phyloP scores from a whole-genome alignment of 305 asterid species.

The Solanum hybrid region DNA sequence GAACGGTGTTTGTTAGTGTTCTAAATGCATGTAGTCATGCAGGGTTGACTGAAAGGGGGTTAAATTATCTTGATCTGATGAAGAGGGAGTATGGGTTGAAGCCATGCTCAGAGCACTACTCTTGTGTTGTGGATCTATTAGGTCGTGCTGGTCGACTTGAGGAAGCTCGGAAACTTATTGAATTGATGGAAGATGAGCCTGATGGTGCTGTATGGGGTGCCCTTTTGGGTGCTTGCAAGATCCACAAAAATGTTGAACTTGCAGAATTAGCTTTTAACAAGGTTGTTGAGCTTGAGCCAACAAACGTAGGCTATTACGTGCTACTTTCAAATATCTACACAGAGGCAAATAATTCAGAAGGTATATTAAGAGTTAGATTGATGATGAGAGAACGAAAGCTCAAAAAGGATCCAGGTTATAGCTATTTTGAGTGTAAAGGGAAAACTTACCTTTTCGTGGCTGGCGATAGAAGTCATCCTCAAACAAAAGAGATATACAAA shows the following conservation, averaged over 20 bases:
- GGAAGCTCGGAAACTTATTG: conserved; percentile 50
- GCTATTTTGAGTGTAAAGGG: conserved; percentile 57
- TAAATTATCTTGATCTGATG: conserved; percentile 58
- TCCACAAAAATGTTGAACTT: conserved; percentile 58
- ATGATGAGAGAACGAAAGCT: conserved; percentile 67
- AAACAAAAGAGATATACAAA: conserved; percentile 35
- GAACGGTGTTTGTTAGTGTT: conserved; percentile 57
- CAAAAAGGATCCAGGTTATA: conserved; percentile 80
- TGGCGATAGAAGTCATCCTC: conserved; percentile 58
- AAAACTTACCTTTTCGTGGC: conserved; percentile 64
- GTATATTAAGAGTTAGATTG: conserved; percentile 49
- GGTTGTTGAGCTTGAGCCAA: conserved; percentile 69
- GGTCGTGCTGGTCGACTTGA: conserved; percentile 72
- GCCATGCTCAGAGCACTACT: conserved; percentile 65
- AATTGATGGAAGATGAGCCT: conserved; percentile 50
- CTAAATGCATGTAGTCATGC: conserved; percentile 84
- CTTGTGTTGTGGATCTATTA: conserved; percentile 76
- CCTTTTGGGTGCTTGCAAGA: conserved; percentile 84
- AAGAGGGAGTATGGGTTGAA: conserved; percentile 36
- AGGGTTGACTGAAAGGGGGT: conserved; percentile 61
- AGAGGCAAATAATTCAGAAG: conserved; percentile 38
- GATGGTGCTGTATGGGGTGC: conserved; percentile 98
- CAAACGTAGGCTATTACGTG: conserved; percentile 71
- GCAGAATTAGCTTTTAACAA: conserved; percentile 72
- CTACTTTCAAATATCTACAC: conserved; percentile 61